These are phyloP conservation scores for Purshia tridentata DNA, from an alignment of 306 rosid species.

Conservation along the genomic window DNA sequence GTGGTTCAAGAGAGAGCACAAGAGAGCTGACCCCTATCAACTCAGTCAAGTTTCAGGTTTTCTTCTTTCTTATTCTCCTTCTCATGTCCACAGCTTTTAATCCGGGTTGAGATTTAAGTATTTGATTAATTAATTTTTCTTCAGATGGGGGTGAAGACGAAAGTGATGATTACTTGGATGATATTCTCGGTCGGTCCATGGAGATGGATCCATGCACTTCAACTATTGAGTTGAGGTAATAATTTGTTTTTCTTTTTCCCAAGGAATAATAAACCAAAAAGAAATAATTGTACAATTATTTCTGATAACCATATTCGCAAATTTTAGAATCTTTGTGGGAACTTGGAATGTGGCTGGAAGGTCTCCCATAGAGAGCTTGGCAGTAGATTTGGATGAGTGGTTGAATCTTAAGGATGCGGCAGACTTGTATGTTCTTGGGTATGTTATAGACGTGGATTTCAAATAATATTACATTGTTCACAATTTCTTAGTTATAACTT, in stretches of 20 bases:
- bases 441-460: slow-evolving; percentile 21
- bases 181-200: slow-evolving; percentile 42
- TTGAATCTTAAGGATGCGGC: slow-evolving; percentile 78
- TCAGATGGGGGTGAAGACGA: slow-evolving; percentile 56
- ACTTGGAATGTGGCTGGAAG: slow-evolving; percentile 95
- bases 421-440: slow-evolving; percentile 94
- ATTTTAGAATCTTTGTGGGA: slow-evolving; percentile 82
- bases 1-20: slow-evolving; percentile 54
- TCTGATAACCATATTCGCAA: not conserved
- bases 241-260: not conserved
- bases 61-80: not conserved
- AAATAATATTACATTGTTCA: not conserved
- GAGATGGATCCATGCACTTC: slow-evolving; percentile 66
- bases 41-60: slow-evolving; percentile 58
- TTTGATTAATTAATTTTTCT: slow-evolving; percentile 3
- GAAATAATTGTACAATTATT: not conserved
- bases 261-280: slow-evolving; percentile 3
- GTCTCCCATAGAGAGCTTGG: slow-evolving; percentile 77
- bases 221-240: slow-evolving; percentile 64
- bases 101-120: not conserved
- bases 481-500: not conserved
- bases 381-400: slow-evolving; percentile 88
- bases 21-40: slow-evolving; percentile 40
- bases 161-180: slow-evolving; percentile 35
- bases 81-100: not conserved